Base-by-base conservation (phyloP, 106 monocot genomes). In the Dactylorhiza incarnata region DNA sequence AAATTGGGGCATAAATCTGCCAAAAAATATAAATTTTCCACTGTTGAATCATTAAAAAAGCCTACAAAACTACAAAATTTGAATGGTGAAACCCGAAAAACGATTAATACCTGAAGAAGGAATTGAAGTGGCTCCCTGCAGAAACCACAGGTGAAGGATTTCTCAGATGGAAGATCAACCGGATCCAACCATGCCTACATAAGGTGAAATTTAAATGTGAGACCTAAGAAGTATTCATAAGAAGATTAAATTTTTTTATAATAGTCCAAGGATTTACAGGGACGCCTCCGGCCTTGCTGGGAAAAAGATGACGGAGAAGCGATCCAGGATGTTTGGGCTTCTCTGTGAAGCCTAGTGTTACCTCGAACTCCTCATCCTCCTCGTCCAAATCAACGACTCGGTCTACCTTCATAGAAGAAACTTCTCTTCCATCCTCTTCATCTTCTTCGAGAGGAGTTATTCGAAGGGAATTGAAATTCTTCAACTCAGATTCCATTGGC, bases 181-280 rank as follows among this genome's bases (percentile, higher is more conserved):
- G 96, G 93, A 63, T 93, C 87, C 48, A 96, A 65, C 96, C 96
- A 96, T 2, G 96, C 93, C 96, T 96, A 25, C 5, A 19, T 25
- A 65, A 17, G 16, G 44, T 69, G 49, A 48, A 49, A 74, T 58
- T 23, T 12, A 29, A 24, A 65, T 59, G 58, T 68, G 37, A 6
- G 26, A 72, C 53, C 44, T 15, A 80, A 74, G 56, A 23, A 77
- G 3, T 71, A 63, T 52, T n/a, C 6, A 2, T 44, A 71, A 54
- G 6, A 46, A 46, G 59, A 72, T 2, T 3, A 54, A 26, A 65
- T 58, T 2, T 23, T 7, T 55, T 82, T 50, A 61, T 59, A 46
- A 49, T 72, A 54, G 68, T 45, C 73, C 51, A 29, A 49, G 74
- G 7, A 48, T 58, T 23, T 82, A 96, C 96, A 5, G 96, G 93